These are phyloP conservation scores for Lactarius sp. DNA, from an alignment of 768 basidiomycete species.

Conservation along the genomic window DNA sequence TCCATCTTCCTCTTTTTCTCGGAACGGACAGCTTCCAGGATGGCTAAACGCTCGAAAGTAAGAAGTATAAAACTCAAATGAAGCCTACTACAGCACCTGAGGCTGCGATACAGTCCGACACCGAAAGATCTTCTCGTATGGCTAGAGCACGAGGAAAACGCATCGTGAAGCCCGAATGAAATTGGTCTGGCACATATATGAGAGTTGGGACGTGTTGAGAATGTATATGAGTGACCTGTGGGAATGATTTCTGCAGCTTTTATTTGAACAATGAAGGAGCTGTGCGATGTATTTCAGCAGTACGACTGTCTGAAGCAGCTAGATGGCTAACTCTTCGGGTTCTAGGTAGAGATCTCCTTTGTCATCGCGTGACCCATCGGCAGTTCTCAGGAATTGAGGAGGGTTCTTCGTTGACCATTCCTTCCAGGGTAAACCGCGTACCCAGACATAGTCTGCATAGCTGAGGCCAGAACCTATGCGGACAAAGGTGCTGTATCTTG, in stretches of 20 bases:
- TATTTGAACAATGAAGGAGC: constrained; percentile 89
- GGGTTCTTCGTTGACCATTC: constrained; percentile 66
- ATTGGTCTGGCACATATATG: constrained; percentile 52
- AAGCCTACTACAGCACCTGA: constrained; percentile 42
- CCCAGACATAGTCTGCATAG: constrained; percentile 81
- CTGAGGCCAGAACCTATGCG: constrained; percentile 89
- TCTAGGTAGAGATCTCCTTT: constrained; percentile 89
- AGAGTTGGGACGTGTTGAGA: neutral
- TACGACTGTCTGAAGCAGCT: neutral
- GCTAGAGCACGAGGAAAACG: constrained; percentile 84
- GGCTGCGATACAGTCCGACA: constrained; percentile 69
- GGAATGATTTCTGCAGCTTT: constrained; percentile 89
- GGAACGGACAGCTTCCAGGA: constrained; percentile 55
- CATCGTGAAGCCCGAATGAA: constrained; percentile 83
- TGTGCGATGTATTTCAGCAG: constrained; percentile 31
- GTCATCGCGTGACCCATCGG: constrained; percentile 63
- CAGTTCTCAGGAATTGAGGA: constrained; percentile 62
- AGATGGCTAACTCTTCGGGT: constrained; percentile 66
- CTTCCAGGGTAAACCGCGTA: constrained; percentile 80
- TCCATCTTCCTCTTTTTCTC: constrained; percentile 76
- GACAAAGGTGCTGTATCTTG: constrained; percentile 81
- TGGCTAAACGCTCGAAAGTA: constrained; percentile 35
- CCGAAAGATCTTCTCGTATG: constrained; percentile 73
- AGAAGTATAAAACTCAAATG: neutral
- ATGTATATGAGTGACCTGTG: constrained; percentile 44